phyloP scores from a whole-genome alignment of 306 rosid genomes.

The Rosa rugosa region DNA sequence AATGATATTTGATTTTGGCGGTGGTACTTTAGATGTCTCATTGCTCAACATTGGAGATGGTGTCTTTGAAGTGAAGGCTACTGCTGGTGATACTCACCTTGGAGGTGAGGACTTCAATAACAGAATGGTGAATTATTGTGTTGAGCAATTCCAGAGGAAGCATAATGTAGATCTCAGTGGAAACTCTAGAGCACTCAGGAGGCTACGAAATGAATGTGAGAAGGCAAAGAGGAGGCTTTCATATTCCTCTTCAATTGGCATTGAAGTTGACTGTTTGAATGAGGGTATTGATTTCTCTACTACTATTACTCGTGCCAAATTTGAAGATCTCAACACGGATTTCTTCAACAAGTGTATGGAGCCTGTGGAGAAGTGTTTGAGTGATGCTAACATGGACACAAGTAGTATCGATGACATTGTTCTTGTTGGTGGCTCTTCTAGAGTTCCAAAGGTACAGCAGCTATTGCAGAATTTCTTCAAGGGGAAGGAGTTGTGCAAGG shows the following conservation, averaged over 20 bases:
- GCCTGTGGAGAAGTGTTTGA: background rate
- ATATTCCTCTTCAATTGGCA: background rate
- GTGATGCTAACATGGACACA: background rate
- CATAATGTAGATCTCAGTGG: background rate
- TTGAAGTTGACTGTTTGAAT: background rate
- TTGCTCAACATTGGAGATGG: background rate
- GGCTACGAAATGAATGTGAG: slow-evolving; percentile 2
- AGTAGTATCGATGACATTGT: background rate
- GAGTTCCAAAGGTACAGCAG: slow-evolving; percentile 7
- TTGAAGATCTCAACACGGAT: slow-evolving; percentile 7
- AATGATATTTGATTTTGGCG: slow-evolving; percentile 13
- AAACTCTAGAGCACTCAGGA: slow-evolving; percentile 3
- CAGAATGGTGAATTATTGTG: slow-evolving; percentile 4
- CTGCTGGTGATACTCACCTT: slow-evolving; percentile 11
- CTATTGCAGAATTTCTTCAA: background rate
- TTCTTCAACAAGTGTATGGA: background rate
- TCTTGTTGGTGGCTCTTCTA: background rate
- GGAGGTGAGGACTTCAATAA: slow-evolving; percentile 20
- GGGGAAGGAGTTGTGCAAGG: background rate
- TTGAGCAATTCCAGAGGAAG: slow-evolving; percentile 15
- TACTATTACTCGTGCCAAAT: background rate
- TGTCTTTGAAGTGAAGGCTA: slow-evolving; percentile 13
- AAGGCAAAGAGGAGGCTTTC: slow-evolving; percentile 15
- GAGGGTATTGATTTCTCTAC: background rate
- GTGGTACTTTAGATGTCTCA: slow-evolving; percentile 11